phyloP scores from a whole-genome alignment of 2,329 filamentous ascomycete genomes.

The Dothideomycetes sp. region DNA sequence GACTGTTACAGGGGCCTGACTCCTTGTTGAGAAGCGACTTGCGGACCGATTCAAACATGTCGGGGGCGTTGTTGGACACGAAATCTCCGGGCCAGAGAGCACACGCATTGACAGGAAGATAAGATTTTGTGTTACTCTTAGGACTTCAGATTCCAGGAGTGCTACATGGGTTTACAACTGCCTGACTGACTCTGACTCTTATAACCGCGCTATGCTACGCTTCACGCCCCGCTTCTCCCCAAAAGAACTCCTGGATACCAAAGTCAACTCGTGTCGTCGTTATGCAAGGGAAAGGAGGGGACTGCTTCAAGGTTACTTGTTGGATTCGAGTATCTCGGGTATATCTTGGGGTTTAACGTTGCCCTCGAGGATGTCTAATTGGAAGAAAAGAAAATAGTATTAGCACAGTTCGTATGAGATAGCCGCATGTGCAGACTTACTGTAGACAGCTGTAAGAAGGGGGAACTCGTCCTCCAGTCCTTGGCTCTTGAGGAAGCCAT shows the following conservation, averaged over 20 bases:
- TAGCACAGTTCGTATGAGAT: background rate
- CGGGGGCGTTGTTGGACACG: conserved; percentile 40
- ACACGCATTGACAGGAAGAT: too few species aligned
- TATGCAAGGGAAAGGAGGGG: conserved; percentile 1
- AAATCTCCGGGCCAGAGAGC: too few species aligned
- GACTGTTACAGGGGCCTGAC: too few species aligned
- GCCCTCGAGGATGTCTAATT: conserved; percentile 66
- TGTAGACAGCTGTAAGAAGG: conserved; percentile 78
- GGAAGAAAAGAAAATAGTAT: background rate
- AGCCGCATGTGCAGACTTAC: conserved; percentile 23
- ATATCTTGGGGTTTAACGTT: conserved; percentile 71
- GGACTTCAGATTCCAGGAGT: too few species aligned
- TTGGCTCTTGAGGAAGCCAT: conserved; percentile 71
- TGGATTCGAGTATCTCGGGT: conserved; percentile 46
- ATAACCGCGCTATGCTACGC: conserved; percentile 2
- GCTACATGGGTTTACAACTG: too few species aligned
- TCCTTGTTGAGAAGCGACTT: conserved; percentile 34
- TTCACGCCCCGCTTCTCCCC: too few species aligned
- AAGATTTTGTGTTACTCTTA: too few species aligned
- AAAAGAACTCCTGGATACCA: conserved; percentile 6
- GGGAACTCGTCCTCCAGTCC: conserved; percentile 77
- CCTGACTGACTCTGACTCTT: background rate
- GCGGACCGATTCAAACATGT: conserved; percentile 41
- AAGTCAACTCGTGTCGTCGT: conserved; percentile 7
- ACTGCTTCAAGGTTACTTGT: conserved; percentile 9